A percentile compares a stretch with the other conserved stretches of the same genome.
Conservation (phyloP, 495 filamentous ascomycete genomes). For the Hypomontagnella submonticulosa region DNA sequence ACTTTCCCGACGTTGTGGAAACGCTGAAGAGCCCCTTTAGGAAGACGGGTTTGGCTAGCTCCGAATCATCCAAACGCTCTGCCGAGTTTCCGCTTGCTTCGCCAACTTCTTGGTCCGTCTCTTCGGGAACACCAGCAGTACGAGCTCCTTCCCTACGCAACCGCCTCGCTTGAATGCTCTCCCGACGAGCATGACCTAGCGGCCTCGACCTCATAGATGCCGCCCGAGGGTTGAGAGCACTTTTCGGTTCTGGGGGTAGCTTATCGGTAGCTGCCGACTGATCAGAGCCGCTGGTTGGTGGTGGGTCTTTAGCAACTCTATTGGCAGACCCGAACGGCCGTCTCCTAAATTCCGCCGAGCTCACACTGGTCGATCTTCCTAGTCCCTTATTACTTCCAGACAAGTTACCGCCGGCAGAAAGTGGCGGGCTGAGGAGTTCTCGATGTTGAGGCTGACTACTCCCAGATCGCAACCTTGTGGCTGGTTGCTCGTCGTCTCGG, state of each 20-base stretch:
- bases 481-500: constrained; percentile 60
- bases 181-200: constrained; percentile 86
- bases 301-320: constrained; percentile 64
- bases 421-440: constrained; percentile 77
- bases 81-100: constrained; percentile 63
- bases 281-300: constrained; percentile 82
- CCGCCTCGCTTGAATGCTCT: constrained; percentile 88
- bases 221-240: constrained; percentile 57
- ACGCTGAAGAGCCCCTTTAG: constrained; percentile 98
- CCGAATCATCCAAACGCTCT: constrained; percentile 63
- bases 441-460: constrained; percentile 76
- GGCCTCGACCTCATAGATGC: constrained; percentile 84
- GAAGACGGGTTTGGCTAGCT: constrained; percentile 88
- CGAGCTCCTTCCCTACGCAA: constrained; percentile 68
- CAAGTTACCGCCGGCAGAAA: constrained; percentile 64
- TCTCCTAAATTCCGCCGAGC: constrained; percentile 80
- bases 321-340: constrained; percentile 66
- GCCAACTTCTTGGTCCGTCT: constrained; percentile 73
- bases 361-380: constrained; percentile 86
- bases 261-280: constrained; percentile 66
- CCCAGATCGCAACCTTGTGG: constrained; percentile 63
- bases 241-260: constrained; percentile 46
- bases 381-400: constrained; percentile 72
- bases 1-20: constrained; percentile 93
- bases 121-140: constrained; percentile 80